phyloP scores from a whole-genome alignment of 2,329 filamentous ascomycete genomes.

The Talaromyces sp. region DNA sequence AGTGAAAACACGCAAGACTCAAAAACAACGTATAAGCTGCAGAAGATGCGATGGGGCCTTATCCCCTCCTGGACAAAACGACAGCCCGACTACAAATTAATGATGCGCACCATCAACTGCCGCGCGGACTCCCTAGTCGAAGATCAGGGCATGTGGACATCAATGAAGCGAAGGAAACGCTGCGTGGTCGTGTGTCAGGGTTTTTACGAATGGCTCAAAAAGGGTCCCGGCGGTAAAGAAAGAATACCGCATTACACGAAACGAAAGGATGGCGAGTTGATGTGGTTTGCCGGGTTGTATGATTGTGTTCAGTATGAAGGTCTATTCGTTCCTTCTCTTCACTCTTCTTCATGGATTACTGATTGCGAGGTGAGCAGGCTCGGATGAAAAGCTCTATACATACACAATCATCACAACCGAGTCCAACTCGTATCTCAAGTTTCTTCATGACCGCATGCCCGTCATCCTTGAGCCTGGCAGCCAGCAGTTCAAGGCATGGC shows the following conservation, averaged over 20 bases:
- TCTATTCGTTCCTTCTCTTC: conserved; percentile 21
- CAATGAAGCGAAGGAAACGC: conserved; percentile 83
- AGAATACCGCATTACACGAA: conserved; percentile 82
- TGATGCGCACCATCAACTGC: conserved; percentile 92
- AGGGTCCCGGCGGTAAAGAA: conserved; percentile 63
- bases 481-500: conserved; percentile 65
- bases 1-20: conserved; percentile 20
- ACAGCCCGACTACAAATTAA: conserved; percentile 67
- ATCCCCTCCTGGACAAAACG: conserved; percentile 91
- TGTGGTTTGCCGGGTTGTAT: conserved; percentile 90
- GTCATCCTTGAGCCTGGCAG: conserved; percentile 79
- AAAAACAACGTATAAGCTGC: conserved; percentile 66
- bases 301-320: conserved; percentile 79
- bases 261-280: conserved; percentile 72
- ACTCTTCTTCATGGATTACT: neutral
- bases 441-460: conserved; percentile 93
- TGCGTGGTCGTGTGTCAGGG: conserved; percentile 86
- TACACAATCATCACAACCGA: conserved; percentile 93
- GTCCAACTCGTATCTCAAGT: conserved; percentile 74
- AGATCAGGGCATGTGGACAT: conserved; percentile 79
- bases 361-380: conserved; percentile 36
- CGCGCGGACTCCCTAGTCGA: conserved; percentile 77
- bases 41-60: conserved; percentile 94
- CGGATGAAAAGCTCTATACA: conserved; percentile 69
- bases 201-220: conserved; percentile 95